These are phyloP conservation scores for Penicillium bovifimosum DNA, from an alignment of 495 filamentous ascomycete genomes.

Conservation along the genomic window DNA sequence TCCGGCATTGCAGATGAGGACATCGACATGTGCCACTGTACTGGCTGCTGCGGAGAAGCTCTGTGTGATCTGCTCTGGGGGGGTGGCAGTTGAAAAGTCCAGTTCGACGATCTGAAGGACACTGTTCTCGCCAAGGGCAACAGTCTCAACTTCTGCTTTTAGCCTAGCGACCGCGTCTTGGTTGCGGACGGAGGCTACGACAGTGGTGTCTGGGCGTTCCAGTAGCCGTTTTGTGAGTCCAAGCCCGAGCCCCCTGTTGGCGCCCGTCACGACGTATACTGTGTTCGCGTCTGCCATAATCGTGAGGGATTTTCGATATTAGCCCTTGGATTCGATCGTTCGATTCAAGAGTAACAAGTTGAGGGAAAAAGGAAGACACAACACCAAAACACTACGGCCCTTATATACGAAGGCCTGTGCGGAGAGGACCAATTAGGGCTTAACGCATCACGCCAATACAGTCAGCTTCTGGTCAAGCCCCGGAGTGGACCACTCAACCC, in stretches of 20 bases:
- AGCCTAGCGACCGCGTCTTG: constrained; percentile 13
- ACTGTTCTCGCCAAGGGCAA: constrained; percentile 28
- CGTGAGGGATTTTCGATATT: too few relatives aligned
- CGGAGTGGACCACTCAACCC: too few relatives aligned
- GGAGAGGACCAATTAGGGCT: not conserved
- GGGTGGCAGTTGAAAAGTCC: constrained; percentile 24
- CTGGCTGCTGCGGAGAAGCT: not conserved
- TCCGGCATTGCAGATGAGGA: constrained; percentile 50
- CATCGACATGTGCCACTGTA: constrained; percentile 35
- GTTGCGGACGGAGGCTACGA: constrained; percentile 45
- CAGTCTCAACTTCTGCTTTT: constrained; percentile 1
- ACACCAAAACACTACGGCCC: not conserved
- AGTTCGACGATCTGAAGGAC: constrained; percentile 38
- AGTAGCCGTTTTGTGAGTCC: constrained; percentile 36
- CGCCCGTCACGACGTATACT: constrained; percentile 21
- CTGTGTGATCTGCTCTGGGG: constrained; percentile 10
- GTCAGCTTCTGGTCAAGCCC: not conserved
- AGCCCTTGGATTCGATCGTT: too few relatives aligned
- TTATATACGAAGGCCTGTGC: not conserved
- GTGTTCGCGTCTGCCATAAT: not conserved
- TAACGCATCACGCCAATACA: not conserved
- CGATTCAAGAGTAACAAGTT: too few relatives aligned
- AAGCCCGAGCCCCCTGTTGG: constrained; percentile 48
- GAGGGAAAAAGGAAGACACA: not conserved
- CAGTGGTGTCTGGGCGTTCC: constrained; percentile 35